Evolutionary conservation across 2,329 filamentous ascomycete genomes (phyloP), one percentile per base, ranked within the genome.

Genomic region (Arthrobotrys sphaeroides): DNA sequence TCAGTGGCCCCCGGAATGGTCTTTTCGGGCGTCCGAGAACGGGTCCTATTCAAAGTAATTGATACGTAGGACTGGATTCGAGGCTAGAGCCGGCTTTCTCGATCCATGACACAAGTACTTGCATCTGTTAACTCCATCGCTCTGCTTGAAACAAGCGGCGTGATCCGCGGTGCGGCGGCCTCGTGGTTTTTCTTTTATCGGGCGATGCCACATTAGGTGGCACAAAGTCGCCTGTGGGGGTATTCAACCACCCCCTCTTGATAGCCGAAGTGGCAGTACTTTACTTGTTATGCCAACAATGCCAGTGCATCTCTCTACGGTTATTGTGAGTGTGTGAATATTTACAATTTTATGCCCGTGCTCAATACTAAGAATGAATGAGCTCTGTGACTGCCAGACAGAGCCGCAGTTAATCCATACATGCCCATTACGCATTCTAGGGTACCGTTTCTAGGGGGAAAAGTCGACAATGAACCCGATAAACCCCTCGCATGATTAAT

Each of bases 21-120:
- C n/a, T n/a, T n/a, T n/a, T n/a, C n/a, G n/a, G 36, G 36, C 6
- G n/a, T 10, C 10, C 10, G 7, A 3, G 36, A 40, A 40, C n/a
- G 47, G 47, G 26, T 10, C 47, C 13, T 33, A 16, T 53, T 55
- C 51, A 31, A 31, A 55, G 51, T n/a, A 55, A 55, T 55, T 55
- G 10, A n/a, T n/a, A n/a, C n/a, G n/a, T n/a, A n/a, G 51, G 28
- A 28, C 31, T n/a, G n/a, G 51, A 55, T 16, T 36, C 51, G 51
- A 55, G 51, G 51, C 51, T 36, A 55, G 51, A 55, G 38, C 51
- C 51, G 28, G 51, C 28, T 55, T 31, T 55, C 51, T n/a, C n/a
- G n/a, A n/a, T n/a, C n/a, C n/a, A n/a, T n/a, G n/a, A n/a, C n/a
- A n/a, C n/a, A n/a, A n/a, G 51, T 55, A 55, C 26, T 24, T 38